Base-by-base conservation (phyloP, 2,329 filamentous ascomycete genomes). In the Stromatinia cepivora region DNA sequence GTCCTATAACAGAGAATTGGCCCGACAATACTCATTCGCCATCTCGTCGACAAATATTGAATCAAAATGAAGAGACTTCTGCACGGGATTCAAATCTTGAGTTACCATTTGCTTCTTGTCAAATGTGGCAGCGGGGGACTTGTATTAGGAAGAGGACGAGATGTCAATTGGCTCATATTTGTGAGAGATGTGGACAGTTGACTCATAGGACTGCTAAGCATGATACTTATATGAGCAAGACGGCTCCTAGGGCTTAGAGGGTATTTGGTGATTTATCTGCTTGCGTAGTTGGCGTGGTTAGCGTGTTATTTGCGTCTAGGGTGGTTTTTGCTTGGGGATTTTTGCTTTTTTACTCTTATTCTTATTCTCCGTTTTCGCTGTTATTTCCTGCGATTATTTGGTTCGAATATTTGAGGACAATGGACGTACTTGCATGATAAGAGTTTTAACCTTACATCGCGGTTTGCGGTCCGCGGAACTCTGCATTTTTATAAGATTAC, bases 201-300 rank as follows among this genome's bases (percentile, higher is more conserved):
- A 64, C 46, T 28, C 61, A 64, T 28, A 39, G 61, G 15, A 64
- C 61, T 6, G 61, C 46, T 25, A 64, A 64, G 9, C 61, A 64
- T 64, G 61, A 53, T 64, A 64, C 31, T 39, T 53, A 64, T 53
- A 64, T 52, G 61, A 64, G 61, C 15, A 64, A 64, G 34, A 64
- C 46, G n/a, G 61, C 61, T 39, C 61, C 61, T n/a, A 45, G 28
- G 20, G 31, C 31, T 25, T 63, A 42, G 20, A 22, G 31, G 22
- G 57, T 10, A 17, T 6, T n/a, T 62, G 1, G 11, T n/a, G 28
- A 11, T 22, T 15, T 3, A 48, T 48, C 3, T 22, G 6, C 4
- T 61, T 62, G 28, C 20, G n/a, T 48, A 3, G 28, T n/a, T 36
- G 7, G 22, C 28, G 13, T 25, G 20, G 20, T 11, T 34, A 11